Base-by-base conservation (phyloP, 768 basidiomycete genomes). In the Imleria badia region DNA sequence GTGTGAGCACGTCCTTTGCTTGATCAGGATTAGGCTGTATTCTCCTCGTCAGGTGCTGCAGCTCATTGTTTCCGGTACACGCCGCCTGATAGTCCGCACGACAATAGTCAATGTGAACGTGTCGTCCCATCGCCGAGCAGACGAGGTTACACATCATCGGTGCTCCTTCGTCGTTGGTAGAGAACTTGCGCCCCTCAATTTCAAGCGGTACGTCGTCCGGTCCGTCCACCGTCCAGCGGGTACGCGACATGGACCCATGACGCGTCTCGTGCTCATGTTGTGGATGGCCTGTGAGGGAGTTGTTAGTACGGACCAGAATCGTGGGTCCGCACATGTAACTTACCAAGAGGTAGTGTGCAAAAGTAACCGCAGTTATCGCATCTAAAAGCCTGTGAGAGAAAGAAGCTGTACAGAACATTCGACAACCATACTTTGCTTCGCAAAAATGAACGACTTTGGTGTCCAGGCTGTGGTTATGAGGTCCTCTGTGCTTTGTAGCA, bases 131-230 rank as follows among this genome's bases (percentile, higher is more conserved):
- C 14, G 78, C 69, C 2, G 76, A 73, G 57, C 82, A 86, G 26
- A 82, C 64, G 19, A 84, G 71, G 45, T 75, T 84, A 60, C 85
- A 85, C 73, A 85, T 75, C 80, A 85, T 82, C 0, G 84, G 84
- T 0, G 82, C 82, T 8, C 84, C 82, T 40, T 81, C 79, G 48
- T 83, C 81, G 20, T 76, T 74, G 0, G 77, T 58, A 14, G 75
- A 80, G 62, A 83, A 86, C 54, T 75, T 79, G 51, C 76, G 76
- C 3, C 84, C 84, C 52, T 79, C 76, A 3, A 85, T 67, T 56
- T 86, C 85, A 1, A 84, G 51, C 2, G 70, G 65, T 2, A 72
- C 73, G 17, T 75, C 81, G 9, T 82, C 78, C 2, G 76, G 75
- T 1, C 78, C 80, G 47, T 84, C 81, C 5, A 85, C 62, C 1